Base-by-base conservation (phyloP, 257 asterid species). In the Solanum bulbocastanum region DNA sequence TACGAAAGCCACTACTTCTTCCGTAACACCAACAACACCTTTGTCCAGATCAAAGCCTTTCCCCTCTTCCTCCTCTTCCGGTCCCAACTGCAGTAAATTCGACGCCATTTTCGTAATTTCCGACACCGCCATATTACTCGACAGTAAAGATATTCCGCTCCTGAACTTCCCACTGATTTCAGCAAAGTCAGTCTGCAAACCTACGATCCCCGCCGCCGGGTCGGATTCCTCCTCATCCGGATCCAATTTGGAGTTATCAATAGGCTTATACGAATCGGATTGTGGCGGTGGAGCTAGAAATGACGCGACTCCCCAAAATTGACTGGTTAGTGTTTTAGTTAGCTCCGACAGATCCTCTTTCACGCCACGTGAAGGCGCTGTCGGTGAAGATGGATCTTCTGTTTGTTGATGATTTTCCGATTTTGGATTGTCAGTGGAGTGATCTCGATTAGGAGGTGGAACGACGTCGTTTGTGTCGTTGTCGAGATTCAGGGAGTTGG, bases 281-380 rank as follows among this genome's bases (percentile, higher is more conserved):
- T 71, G 52, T 16, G 89, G 79, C n/a, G 98, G 98, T 4, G 99
- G 98, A 3, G 99, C 98, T 46, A 97, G 90, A 89, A 96, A 96
- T 10, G 99, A 95, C 15, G 99, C 98, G 18, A 97, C 98, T 79
- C 98, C 99, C 98, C 99, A 95, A 69, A 96, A 94, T 87, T 94
- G 99, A 84, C 99, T 96, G 89, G 94, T 92, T 74, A 95, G 91
- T 91, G 99, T 94, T 88, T 93, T 95, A 83, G 94, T 93, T 86
- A 97, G 90, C 93, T 94, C 99, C 27, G 99, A 92, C 12, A 97
- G 93, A 87, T 97, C 99, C 72, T 96, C 98, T 86, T 94, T 95
- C 62, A 97, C 99, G 75, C 99, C 99, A 60, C 98, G 97, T 12
- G 98, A 89, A 33, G 78, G 1, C 4, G n/a, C 9, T 33, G 78